A percentile compares a stretch with the other conserved stretches of the same genome.
phyloP scores from a whole-genome alignment of 2,329 filamentous ascomycete species.

The Acrocalymma vagum region DNA sequence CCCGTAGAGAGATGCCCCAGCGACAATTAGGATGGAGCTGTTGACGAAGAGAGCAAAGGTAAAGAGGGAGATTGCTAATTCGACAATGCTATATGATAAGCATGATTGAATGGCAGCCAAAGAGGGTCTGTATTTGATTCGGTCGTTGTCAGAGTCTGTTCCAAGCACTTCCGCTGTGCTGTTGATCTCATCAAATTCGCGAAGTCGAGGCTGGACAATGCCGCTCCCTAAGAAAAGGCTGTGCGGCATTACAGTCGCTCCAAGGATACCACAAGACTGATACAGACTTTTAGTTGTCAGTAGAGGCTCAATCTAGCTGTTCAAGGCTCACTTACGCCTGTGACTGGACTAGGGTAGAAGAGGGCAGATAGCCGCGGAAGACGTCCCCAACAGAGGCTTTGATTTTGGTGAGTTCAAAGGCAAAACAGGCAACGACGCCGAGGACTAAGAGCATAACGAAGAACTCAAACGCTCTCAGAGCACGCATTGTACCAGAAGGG shows the following conservation, averaged over 20 bases:
- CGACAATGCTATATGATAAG: slow-evolving; percentile 76
- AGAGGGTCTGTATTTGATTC: slow-evolving; percentile 72
- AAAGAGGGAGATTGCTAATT: slow-evolving; percentile 76
- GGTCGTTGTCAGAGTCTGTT: slow-evolving; percentile 41
- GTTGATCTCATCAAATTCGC: slow-evolving; percentile 40
- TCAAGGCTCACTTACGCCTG: slow-evolving; percentile 52
- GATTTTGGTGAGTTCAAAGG: slow-evolving; percentile 64
- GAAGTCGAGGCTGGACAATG: slow-evolving; percentile 61
- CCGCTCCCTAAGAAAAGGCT: slow-evolving; percentile 66
- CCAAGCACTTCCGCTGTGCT: slow-evolving; percentile 12
- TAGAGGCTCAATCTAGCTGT: neutral
- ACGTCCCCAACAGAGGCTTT: slow-evolving; percentile 61
- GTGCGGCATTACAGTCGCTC: slow-evolving; percentile 74
- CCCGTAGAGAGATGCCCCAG: slow-evolving; percentile 77
- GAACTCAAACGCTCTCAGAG: slow-evolving; percentile 61
- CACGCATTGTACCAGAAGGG: slow-evolving; percentile 61
- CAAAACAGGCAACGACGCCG: slow-evolving; percentile 65
- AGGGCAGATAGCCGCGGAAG: slow-evolving; percentile 64
- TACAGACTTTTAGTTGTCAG: slow-evolving; percentile 54
- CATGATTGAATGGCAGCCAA: slow-evolving; percentile 76
- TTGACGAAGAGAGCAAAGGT: slow-evolving; percentile 88
- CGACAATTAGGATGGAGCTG: slow-evolving; percentile 81
- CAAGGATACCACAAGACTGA: slow-evolving; percentile 77
- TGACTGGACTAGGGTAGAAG: slow-evolving; percentile 59
- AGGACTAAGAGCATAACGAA: slow-evolving; percentile 64